Evolutionary conservation across 495 filamentous ascomycete genomes (phyloP), one percentile per base, ranked within the genome.

Genomic region (Xylaria cubensis): DNA sequence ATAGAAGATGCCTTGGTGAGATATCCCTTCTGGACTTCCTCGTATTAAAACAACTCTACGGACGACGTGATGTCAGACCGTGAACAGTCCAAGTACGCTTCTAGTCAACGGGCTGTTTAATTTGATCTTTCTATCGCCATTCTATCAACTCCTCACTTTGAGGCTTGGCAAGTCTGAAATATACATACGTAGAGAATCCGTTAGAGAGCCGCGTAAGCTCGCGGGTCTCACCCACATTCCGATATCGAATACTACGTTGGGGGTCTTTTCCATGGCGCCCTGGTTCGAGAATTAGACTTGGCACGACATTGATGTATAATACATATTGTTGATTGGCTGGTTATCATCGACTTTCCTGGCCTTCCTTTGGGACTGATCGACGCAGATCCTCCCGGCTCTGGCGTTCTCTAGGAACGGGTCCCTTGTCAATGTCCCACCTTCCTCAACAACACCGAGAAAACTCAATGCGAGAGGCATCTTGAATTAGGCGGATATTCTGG

Each of bases 131-230:
- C 21, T 32, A 29, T 15, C 36, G 36, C 36, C 62, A 19, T 46
- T 36, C 21, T 6, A 64, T 9, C 24, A 42, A 15, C 24, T 34
- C 42, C 26, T 50, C 39, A 26, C 19, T 34, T n/a, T 44, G 42
- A 19, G 6, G 24, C 63, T 50, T 50, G 63, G 63, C 63, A 65
- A 5, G 24, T 34, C 41, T 46, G 39, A 32, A 32, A 65, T 48
- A 48, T 48, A 42, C 39, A 42, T 42, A 42, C 39, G 39, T 42
- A 42, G 39, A 10, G 50, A 64, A 44, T 10, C 8, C 26, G 15
- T 24, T 15, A 50, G 42, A 65, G 63, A 65, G 63, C 42, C 42
- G 63, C 63, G 63, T 65, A 65, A 65, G 63, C 42, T 65, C 61
- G 17, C 39, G 61, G 61, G 61, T 44, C 61, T 63, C 63, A 50